Conservation (phyloP, 1,284 basidiomycete genomes). For the Sanguinoderma infundibulare region DNA sequence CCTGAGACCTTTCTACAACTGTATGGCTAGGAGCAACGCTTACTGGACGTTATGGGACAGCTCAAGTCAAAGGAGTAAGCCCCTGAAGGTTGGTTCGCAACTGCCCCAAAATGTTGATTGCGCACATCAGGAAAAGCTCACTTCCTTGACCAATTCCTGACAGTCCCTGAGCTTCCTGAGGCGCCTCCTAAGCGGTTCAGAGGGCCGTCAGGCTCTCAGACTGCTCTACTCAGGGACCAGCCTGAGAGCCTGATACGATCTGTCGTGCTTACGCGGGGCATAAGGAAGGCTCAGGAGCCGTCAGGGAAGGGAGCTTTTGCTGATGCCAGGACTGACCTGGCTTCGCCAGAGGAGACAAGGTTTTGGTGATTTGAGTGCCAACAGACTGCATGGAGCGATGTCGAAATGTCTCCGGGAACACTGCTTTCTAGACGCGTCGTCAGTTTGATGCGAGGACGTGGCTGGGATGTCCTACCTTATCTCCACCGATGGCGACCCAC, state of each 20-base stretch:
- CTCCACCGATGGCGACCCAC: slow-evolving; percentile 39
- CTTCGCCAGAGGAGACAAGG: slow-evolving; percentile 32
- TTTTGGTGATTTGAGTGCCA: slow-evolving; percentile 3
- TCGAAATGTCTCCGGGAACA: slow-evolving; percentile 40
- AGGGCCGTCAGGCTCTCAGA: too few species aligned
- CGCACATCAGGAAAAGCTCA: too few species aligned
- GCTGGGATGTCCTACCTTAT: slow-evolving; percentile 28
- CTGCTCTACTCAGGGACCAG: too few species aligned
- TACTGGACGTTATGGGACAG: slow-evolving; percentile 39
- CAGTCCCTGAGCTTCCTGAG: too few species aligned
- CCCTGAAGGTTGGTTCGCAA: slow-evolving; percentile 28
- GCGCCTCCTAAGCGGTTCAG: too few species aligned
- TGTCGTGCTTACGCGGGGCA: too few species aligned
- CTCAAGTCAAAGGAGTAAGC: slow-evolving; percentile 43
- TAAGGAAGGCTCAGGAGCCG: too few species aligned
- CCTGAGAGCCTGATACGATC: too few species aligned
- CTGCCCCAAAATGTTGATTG: background rate
- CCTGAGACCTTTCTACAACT: background rate
- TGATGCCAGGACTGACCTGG: slow-evolving; percentile 36
- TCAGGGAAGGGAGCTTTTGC: too few species aligned
- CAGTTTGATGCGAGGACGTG: background rate
- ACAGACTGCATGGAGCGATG: slow-evolving; percentile 27
- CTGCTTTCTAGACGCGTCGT: slow-evolving; percentile 27
- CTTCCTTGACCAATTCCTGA: too few species aligned
- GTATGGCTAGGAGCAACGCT: background rate